These are phyloP conservation scores for Nakaseomyces bracarensis DNA, from an alignment of 1,139 yeast genomes.

Conservation along the genomic window DNA sequence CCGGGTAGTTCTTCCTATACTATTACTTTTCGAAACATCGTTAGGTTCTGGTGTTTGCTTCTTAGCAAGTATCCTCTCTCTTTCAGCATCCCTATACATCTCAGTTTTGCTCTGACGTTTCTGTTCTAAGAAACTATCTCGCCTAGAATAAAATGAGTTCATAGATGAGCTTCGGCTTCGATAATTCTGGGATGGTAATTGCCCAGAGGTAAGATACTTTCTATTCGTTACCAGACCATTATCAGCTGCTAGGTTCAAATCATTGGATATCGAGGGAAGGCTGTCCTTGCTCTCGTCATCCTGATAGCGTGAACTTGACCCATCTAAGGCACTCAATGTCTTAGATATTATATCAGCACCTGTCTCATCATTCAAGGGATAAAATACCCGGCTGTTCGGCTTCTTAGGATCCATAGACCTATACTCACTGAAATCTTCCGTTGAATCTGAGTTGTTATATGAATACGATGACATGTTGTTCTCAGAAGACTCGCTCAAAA, in stretches of 20 bases:
- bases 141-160: not conserved
- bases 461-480: conserved; percentile 4
- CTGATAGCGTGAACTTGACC: not conserved
- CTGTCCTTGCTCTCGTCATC: not conserved
- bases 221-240: not conserved
- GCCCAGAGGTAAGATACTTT: not conserved
- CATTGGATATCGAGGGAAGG: not conserved
- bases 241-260: not conserved
- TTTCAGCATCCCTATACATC: conserved; percentile 1
- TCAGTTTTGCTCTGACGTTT: conserved; percentile 4
- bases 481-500: not conserved
- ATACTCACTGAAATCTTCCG: conserved; percentile 2
- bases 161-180: not conserved
- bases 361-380: not conserved
- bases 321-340: not conserved
- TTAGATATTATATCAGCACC: not conserved
- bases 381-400: not conserved
- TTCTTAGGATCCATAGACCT: conserved; percentile 6
- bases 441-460: not conserved
- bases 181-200: no score
- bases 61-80: not conserved
- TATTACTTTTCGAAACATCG: not conserved
- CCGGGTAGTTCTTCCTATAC: no score
- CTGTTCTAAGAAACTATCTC: not conserved
- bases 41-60: not conserved